These are phyloP conservation scores for Cryphonectria japonica DNA, from an alignment of 2,329 filamentous ascomycete species.

Conservation along the genomic window DNA sequence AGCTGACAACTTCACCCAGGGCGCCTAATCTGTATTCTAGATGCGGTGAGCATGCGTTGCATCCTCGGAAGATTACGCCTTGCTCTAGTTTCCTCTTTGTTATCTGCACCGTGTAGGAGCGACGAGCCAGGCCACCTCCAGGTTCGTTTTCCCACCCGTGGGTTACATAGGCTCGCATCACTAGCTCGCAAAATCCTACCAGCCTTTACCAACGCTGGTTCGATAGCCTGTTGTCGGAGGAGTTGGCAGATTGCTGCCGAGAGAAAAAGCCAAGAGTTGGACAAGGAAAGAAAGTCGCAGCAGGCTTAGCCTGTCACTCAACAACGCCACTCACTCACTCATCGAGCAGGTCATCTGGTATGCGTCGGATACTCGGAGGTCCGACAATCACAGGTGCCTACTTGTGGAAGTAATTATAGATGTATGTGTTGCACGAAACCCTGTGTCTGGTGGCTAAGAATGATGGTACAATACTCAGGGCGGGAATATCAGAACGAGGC, in stretches of 20 bases:
- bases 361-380: neutral
- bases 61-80: neutral
- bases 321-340: neutral
- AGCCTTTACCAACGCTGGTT: neutral
- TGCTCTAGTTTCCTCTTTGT: neutral
- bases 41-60: slow-evolving; percentile 10
- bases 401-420: neutral
- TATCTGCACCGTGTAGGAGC: neutral
- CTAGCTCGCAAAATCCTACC: neutral
- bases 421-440: neutral
- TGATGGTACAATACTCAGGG: neutral
- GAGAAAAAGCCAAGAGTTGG: neutral
- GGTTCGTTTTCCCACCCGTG: neutral
- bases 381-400: neutral
- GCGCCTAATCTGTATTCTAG: neutral
- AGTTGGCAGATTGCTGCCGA: slow-evolving; percentile 6
- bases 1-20: neutral
- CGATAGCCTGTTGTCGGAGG: neutral
- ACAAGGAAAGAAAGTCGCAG: neutral
- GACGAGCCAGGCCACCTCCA: neutral
- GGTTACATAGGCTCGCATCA: slow-evolving; percentile 5
- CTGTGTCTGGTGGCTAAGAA: neutral
- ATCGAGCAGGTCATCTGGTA: neutral
- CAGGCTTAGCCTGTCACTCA: neutral
- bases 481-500: neutral